A percentile compares a stretch with the other conserved stretches of the same genome.
Conservation (phyloP, 75 land plant genomes). For the Ceratopteris richardii region DNA sequence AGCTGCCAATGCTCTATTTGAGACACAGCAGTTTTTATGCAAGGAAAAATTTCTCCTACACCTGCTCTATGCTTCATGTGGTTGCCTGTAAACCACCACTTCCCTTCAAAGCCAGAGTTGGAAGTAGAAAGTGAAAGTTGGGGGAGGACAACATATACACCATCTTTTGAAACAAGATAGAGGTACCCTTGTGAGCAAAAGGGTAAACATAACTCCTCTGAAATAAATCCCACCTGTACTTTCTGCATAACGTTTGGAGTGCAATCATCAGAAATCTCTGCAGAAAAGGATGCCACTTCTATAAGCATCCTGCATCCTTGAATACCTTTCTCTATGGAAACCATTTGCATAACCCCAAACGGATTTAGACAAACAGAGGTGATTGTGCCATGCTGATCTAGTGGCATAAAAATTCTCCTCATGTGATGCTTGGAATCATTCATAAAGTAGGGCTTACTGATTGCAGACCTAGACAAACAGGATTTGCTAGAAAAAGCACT, state of each 20-base stretch:
- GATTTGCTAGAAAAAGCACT: slow-evolving; percentile 18
- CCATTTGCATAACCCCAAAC: slow-evolving; percentile 55
- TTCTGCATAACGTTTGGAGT: background rate
- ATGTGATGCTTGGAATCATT: slow-evolving; percentile 14
- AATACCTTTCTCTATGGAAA: background rate
- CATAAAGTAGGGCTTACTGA: background rate
- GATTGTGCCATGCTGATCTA: slow-evolving; percentile 9
- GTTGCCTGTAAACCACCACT: slow-evolving; percentile 11
- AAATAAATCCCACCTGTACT: slow-evolving; percentile 12
- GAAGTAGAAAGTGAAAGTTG: slow-evolving; percentile 40
- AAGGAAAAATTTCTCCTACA: slow-evolving; percentile 6
- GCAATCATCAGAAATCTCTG: slow-evolving; percentile 32
- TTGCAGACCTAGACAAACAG: background rate
- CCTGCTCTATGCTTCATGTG: slow-evolving; percentile 6
- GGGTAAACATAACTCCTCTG: slow-evolving; percentile 40
- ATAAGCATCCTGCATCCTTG: slow-evolving; percentile 32
- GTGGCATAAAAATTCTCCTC: slow-evolving; percentile 59
- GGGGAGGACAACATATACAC: slow-evolving; percentile 77
- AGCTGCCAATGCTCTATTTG: slow-evolving; percentile 54
- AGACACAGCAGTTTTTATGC: slow-evolving; percentile 4
- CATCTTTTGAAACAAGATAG: slow-evolving; percentile 53
- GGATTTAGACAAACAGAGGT: slow-evolving; percentile 45
- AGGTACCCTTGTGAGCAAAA: slow-evolving; percentile 57
- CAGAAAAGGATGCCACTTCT: slow-evolving; percentile 22
- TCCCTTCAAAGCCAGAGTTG: slow-evolving; percentile 18